These are phyloP conservation scores for Lyophyllum decastes DNA, from an alignment of 768 basidiomycete genomes.

Conservation along the genomic window DNA sequence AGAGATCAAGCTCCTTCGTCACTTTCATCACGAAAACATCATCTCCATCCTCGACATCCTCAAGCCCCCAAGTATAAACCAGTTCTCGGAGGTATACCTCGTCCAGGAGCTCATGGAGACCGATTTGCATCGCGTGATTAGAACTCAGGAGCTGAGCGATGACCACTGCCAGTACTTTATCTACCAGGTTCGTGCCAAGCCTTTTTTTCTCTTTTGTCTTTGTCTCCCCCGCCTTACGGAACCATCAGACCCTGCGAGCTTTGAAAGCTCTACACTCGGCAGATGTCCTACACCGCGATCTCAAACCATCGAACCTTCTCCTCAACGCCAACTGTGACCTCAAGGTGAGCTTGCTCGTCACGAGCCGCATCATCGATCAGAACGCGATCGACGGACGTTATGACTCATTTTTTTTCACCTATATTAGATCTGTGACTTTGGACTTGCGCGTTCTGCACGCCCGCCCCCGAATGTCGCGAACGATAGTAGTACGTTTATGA, in stretches of 20 bases:
- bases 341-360: too few species aligned
- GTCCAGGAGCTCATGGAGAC: slow-evolving; percentile 85
- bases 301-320: slow-evolving; percentile 95
- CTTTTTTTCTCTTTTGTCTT: slow-evolving; percentile 10
- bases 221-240: neutral
- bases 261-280: slow-evolving; percentile 95
- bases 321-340: slow-evolving; percentile 97
- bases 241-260: slow-evolving; percentile 77
- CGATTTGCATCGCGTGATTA: slow-evolving; percentile 94
- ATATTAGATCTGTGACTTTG: slow-evolving; percentile 79
- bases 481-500: slow-evolving; percentile 81
- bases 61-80: slow-evolving; percentile 69
- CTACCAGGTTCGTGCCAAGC: slow-evolving; percentile 67
- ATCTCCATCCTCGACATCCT: slow-evolving; percentile 96
- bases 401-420: neutral
- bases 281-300: slow-evolving; percentile 92
- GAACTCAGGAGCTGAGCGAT: slow-evolving; percentile 91
- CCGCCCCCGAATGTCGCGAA: slow-evolving; percentile 73
- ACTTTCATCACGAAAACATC: slow-evolving; percentile 86
- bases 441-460: slow-evolving; percentile 78
- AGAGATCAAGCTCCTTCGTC: slow-evolving; percentile 91
- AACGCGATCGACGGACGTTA: neutral
- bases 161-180: slow-evolving; percentile 98
- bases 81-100: slow-evolving; percentile 81
- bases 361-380: slow-evolving; percentile 19